These are phyloP conservation scores for Cryphonectria radicalis DNA, from an alignment of 2,329 filamentous ascomycete species.

Conservation along the genomic window DNA sequence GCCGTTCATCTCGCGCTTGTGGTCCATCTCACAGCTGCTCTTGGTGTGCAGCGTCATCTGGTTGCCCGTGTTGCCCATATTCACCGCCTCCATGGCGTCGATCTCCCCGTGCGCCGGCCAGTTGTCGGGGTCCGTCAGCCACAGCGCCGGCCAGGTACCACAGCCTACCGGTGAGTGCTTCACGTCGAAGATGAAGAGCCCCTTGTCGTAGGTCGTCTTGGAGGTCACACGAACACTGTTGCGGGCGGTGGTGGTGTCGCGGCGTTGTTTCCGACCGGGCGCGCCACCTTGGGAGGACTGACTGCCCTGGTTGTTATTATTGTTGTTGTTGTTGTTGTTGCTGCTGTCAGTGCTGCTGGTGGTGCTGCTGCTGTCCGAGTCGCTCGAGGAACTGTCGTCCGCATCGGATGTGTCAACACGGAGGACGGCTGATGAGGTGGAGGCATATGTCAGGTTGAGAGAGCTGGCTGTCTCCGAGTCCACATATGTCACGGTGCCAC, in stretches of 20 bases:
- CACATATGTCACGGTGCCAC: conserved; percentile 60
- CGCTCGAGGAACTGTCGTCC: conserved; percentile 9
- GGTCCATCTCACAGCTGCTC: conserved; percentile 53
- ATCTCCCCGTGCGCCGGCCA: conserved; percentile 70
- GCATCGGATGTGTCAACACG: conserved; percentile 48
- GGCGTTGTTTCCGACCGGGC: neutral
- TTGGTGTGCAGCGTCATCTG: conserved; percentile 62
- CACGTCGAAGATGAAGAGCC: conserved; percentile 71
- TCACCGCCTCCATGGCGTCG: conserved; percentile 64
- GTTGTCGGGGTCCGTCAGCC: conserved; percentile 63
- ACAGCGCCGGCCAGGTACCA: conserved; percentile 68
- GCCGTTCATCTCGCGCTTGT: conserved; percentile 59
- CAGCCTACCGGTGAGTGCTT: conserved; percentile 67
- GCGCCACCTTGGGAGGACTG: conserved; percentile 1
- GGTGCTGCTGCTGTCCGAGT: neutral
- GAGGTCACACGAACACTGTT: conserved; percentile 68
- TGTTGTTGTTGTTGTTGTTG: neutral
- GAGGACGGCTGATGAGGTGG: conserved; percentile 56
- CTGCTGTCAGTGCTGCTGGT: neutral
- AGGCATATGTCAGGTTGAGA: conserved; percentile 65
- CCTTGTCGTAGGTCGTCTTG: conserved; percentile 61
- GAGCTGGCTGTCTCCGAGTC: conserved; percentile 37
- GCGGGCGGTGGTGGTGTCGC: conserved; percentile 58
- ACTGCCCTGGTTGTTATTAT: neutral
- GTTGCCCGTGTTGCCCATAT: conserved; percentile 58